Conservation (phyloP, 164 flowering plant genomes). For the Umbellularia californica region DNA sequence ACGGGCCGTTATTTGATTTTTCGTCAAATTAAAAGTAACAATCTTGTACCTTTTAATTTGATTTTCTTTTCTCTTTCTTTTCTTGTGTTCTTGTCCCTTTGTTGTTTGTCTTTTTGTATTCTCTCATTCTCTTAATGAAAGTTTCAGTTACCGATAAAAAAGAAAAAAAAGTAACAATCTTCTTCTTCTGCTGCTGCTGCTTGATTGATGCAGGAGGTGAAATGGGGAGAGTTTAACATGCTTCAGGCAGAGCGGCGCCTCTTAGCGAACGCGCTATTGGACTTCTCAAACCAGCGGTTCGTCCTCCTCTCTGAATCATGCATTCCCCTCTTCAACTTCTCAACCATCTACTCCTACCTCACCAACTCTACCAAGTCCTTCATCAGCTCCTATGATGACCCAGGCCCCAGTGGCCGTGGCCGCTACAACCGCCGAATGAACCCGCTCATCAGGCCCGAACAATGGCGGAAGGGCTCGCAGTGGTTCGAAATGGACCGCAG, state of each 20-base stretch:
- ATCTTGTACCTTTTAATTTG: too few species aligned
- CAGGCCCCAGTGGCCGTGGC: conserved; percentile 52
- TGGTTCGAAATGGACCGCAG: conserved; percentile 63
- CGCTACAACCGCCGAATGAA: conserved; percentile 43
- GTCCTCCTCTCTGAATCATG: conserved; percentile 77
- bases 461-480: conserved; percentile 76
- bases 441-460: conserved; percentile 30
- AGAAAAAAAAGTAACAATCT: too few species aligned
- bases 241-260: conserved; percentile 70
- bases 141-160: too few species aligned
- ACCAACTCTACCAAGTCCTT: conserved; percentile 36
- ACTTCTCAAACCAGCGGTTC: conserved; percentile 60
- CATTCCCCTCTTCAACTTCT: conserved; percentile 73
- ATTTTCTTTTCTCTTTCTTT: too few species aligned
- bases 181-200: neutral
- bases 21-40: too few species aligned
- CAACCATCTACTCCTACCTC: conserved; percentile 51
- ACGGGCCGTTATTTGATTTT: too few species aligned
- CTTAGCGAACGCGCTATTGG: conserved; percentile 68
- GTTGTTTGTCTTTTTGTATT: too few species aligned
- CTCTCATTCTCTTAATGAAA: too few species aligned
- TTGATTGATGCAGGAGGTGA: conserved; percentile 38
- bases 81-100: too few species aligned
- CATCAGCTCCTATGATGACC: conserved; percentile 44
- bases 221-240: conserved; percentile 67